phyloP scores from a whole-genome alignment of 306 rosid genomes.

The Pterocarpus santalinus region DNA sequence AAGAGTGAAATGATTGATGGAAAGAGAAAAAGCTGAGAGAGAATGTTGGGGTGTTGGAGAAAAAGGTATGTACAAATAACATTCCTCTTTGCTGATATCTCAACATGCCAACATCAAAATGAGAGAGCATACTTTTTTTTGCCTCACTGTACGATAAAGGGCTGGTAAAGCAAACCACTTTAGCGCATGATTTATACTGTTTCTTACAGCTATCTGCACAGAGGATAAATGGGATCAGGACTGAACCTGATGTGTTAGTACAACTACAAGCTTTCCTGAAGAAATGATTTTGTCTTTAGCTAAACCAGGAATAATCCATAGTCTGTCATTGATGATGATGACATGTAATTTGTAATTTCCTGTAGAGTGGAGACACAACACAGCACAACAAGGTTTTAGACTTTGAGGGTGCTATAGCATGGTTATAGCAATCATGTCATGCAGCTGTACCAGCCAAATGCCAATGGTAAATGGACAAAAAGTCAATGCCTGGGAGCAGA shows the following conservation, averaged over 20 bases:
- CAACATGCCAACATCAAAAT: background rate
- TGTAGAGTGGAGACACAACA: background rate
- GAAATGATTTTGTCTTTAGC: slow-evolving; percentile 19
- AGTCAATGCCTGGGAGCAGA: slow-evolving; percentile 30
- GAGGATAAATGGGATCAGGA: background rate
- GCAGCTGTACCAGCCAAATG: background rate
- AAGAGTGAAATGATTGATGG: too few species aligned
- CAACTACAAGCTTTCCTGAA: background rate
- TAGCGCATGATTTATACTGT: slow-evolving; percentile 8
- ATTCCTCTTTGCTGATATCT: background rate
- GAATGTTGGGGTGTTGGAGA: too few species aligned
- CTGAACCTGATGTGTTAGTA: background rate
- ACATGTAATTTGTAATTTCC: background rate
- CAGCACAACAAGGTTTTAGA: background rate
- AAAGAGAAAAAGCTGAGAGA: too few species aligned
- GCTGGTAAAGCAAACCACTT: background rate
- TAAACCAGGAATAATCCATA: slow-evolving; percentile 11
- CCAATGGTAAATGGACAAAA: background rate
- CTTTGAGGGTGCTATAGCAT: background rate
- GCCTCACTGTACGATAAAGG: background rate
- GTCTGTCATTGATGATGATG: slow-evolving; percentile 8
- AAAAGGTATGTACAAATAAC: too few species aligned
- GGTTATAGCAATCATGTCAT: background rate
- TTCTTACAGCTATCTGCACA: background rate
- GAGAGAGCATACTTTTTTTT: background rate